Evolutionary conservation across 768 basidiomycete species (phyloP).

Genomic region (Leucocoprinus leucothites): DNA sequence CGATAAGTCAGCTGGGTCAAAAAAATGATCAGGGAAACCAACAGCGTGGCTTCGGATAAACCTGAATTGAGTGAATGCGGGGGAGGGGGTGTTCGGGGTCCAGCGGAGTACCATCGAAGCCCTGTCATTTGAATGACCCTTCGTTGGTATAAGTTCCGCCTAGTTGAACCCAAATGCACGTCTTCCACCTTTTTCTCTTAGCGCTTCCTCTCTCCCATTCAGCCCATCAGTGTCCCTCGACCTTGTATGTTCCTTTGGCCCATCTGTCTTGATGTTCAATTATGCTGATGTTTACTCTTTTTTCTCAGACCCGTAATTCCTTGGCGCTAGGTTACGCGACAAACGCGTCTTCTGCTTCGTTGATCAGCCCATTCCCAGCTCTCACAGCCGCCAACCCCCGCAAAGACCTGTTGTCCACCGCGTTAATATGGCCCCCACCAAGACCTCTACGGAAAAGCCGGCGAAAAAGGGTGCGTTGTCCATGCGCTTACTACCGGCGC

Average conservation of each 20-base stretch:
- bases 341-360: slow-evolving; percentile 21
- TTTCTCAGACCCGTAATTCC: slow-evolving; percentile 11
- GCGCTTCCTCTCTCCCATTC: slow-evolving; percentile 21
- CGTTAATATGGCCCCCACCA: slow-evolving; percentile 42
- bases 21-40: background rate
- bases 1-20: background rate
- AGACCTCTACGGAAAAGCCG: slow-evolving; percentile 41
- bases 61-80: slow-evolving; percentile 14
- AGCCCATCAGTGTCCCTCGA: slow-evolving; percentile 11
- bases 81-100: slow-evolving; percentile 36
- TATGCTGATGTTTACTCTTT: slow-evolving; percentile 7
- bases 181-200: slow-evolving; percentile 42
- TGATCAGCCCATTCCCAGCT: slow-evolving; percentile 3
- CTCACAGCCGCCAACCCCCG: slow-evolving; percentile 6
- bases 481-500: background rate
- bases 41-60: slow-evolving; percentile 6
- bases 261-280: slow-evolving; percentile 12
- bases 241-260: slow-evolving; percentile 7
- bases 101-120: slow-evolving; percentile 39
- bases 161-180: slow-evolving; percentile 46
- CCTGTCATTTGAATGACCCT: slow-evolving; percentile 43
- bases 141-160: slow-evolving; percentile 58
- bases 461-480: slow-evolving; percentile 53
- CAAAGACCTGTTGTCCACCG: background rate
- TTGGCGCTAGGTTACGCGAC: slow-evolving; percentile 17